Base-by-base conservation (phyloP, 148 eudicot species). In the Rhododendron williamsianum region DNA sequence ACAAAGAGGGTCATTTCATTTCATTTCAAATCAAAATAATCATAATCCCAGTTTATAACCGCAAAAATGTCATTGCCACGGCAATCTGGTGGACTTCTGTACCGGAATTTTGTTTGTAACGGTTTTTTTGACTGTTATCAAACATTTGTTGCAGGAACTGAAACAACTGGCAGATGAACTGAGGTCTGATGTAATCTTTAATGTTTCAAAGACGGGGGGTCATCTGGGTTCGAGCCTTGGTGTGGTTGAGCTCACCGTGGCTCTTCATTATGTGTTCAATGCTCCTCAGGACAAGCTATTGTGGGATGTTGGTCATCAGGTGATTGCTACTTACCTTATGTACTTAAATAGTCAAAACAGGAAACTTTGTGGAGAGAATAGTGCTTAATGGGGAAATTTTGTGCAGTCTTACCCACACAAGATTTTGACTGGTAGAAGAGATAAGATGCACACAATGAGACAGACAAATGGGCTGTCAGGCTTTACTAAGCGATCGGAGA, bases 241-340 rank as follows among this genome's bases (percentile, higher is more conserved):
- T 45, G 99, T 96, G n/a, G 94, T 96, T 30, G 99, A 96, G 95
- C 98, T 96, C 81, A 95, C 99, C 0, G 97, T 96, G 84, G 99
- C 99, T 73, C 98, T 96, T 87, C 99, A 96, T 87, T 96, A 95
- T 85, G 94, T 96, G 54, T 96, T 96, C 85, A 92, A 95, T 89
- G 78, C 97, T 80, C 99, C 99, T 86, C 94, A 93, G 85, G 99
- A 96, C 86, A 92, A 80, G 89, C 89, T 96, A 63, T 87, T 96
- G 67, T 96, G 99, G 99, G 99, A 96, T 91, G 99, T 96, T 89
- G 99, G 99, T 80, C 99, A 96, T 87, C 99, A 96, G 99, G 99
- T 96, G 86, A 85, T 72, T 69, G 78, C 43, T 15, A 63, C 87
- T 54, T 36, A 67, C n/a, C 19, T 69, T 45, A 4, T 79, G 81